These are phyloP conservation scores for Fistulifera pelliculosa DNA, from an alignment of 108 stramenopile species.

Conservation along the genomic window DNA sequence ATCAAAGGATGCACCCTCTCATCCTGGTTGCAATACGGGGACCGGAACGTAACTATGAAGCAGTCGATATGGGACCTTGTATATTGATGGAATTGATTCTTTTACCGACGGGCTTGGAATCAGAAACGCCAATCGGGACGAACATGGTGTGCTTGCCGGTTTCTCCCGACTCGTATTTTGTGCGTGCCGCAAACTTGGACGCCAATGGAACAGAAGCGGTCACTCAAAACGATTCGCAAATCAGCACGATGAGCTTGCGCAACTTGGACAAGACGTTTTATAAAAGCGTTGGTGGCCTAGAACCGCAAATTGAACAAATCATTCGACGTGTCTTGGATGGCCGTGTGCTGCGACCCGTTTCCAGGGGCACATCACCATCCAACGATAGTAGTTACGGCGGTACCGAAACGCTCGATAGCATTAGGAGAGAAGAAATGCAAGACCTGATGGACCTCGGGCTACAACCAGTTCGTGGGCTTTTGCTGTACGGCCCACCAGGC, in stretches of 20 bases:
- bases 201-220: not conserved
- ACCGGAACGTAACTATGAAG: slow-evolving; percentile 59
- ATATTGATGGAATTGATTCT: slow-evolving; percentile 55
- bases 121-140: slow-evolving; percentile 25
- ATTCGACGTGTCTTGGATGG: slow-evolving; percentile 71
- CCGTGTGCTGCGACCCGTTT: slow-evolving; percentile 47
- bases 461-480: slow-evolving; percentile 69
- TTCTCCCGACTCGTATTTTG: slow-evolving; percentile 45
- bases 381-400: not conserved
- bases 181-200: slow-evolving; percentile 7
- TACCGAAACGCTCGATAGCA: not conserved
- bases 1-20: slow-evolving; percentile 33
- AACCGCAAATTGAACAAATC: slow-evolving; percentile 64
- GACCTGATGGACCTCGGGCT: slow-evolving; percentile 73
- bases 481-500: slow-evolving; percentile 82
- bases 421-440: slow-evolving; percentile 52
- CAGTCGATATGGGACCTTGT: slow-evolving; percentile 64
- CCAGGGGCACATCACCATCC: slow-evolving; percentile 11
- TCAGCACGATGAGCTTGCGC: slow-evolving; percentile 2
- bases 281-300: slow-evolving; percentile 50
- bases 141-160: slow-evolving; percentile 47
- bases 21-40: slow-evolving; percentile 74
- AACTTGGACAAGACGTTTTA: not conserved
- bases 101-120: slow-evolving; percentile 42
- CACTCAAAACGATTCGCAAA: slow-evolving; percentile 5